Evolutionary conservation across 2,329 filamentous ascomycete species (phyloP).

Genomic region (Cryoendolithus antarcticus): DNA sequence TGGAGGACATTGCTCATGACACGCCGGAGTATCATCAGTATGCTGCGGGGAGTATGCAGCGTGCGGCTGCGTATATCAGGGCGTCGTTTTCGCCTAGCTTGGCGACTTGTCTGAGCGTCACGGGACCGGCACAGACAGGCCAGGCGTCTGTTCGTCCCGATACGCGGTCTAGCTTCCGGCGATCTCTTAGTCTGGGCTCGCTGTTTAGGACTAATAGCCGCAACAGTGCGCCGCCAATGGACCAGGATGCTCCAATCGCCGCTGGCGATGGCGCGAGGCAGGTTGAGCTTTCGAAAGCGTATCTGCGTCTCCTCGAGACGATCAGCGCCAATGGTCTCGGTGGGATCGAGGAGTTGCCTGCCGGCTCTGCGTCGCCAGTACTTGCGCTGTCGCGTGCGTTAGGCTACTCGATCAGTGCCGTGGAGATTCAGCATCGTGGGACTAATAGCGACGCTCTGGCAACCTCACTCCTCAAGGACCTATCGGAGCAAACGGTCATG

Average conservation of each 20-base stretch:
- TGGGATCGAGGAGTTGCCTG: constrained; percentile 6
- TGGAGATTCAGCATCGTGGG: constrained; percentile 86
- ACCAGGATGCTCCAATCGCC: background rate
- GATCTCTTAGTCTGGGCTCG: constrained; percentile 9
- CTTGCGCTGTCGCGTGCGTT: constrained; percentile 35
- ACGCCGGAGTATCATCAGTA: constrained; percentile 13
- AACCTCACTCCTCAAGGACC: constrained; percentile 62
- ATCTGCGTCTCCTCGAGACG: constrained; percentile 44
- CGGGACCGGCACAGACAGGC: background rate
- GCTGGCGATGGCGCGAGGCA: background rate
- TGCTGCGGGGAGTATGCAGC: constrained; percentile 20
- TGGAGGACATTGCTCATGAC: constrained; percentile 27
- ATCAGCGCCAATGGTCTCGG: constrained; percentile 38
- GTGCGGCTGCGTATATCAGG: constrained; percentile 16
- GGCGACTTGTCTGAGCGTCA: constrained; percentile 6
- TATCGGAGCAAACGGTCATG: constrained; percentile 71
- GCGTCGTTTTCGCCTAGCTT: constrained; percentile 18
- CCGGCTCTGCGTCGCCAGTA: constrained; percentile 12
- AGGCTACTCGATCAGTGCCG: constrained; percentile 73
- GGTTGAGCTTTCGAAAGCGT: constrained; percentile 38
- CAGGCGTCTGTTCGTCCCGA: background rate
- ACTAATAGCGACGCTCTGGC: constrained; percentile 51
- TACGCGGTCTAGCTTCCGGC: constrained; percentile 5
- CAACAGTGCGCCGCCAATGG: constrained; percentile 1
- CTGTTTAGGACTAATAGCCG: constrained; percentile 6